Conservation (phyloP, 257 asterid genomes). For the Parsonsia alboflavescens region DNA sequence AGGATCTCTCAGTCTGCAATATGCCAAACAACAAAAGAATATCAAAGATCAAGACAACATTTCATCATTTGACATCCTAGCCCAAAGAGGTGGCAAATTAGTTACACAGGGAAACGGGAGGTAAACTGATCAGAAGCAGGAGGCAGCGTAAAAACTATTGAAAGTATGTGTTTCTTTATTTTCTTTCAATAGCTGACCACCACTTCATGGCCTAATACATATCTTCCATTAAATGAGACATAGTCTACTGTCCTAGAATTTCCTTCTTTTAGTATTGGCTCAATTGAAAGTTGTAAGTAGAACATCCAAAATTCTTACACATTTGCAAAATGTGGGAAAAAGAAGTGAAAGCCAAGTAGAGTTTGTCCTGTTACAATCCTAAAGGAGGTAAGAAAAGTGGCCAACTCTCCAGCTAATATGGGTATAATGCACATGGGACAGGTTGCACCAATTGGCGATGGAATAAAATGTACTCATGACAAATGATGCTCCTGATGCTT, state of each 20-base stretch:
- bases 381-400: background rate
- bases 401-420: background rate
- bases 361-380: background rate
- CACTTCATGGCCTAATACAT: background rate
- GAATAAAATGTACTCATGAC: background rate
- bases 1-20: conserved; percentile 75
- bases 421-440: background rate
- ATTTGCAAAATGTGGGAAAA: background rate
- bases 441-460: no score
- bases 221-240: background rate
- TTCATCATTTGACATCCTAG: background rate
- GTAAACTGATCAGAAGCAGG: background rate
- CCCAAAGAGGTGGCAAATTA: background rate
- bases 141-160: background rate
- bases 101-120: background rate
- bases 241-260: background rate
- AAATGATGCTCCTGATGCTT: background rate
- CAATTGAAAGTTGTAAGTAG: background rate
- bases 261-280: background rate
- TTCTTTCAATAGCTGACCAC: background rate
- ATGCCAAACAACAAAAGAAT: conserved; percentile 9
- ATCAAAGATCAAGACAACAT: conserved; percentile 9
- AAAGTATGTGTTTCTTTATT: background rate
- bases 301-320: background rate
- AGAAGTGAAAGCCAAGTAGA: background rate